Percentiles rank a stretch among this genome's conserved stretches.
These are phyloP conservation scores for Aphanomyces stellatus DNA, from an alignment of 352 stramenopile species.

Conservation along the genomic window DNA sequence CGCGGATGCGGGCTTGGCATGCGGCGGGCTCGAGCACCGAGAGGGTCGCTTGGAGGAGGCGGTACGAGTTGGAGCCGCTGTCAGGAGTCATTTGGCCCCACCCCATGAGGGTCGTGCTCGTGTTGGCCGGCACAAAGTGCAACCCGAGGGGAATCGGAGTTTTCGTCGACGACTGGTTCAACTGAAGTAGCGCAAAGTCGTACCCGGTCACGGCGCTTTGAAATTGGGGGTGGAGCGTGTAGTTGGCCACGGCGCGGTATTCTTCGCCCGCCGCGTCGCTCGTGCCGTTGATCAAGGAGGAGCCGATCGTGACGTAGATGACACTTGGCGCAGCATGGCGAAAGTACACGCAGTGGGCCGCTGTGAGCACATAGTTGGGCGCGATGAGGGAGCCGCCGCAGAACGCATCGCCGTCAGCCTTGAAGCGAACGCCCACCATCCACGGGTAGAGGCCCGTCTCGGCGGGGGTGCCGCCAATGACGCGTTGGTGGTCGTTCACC, in stretches of 20 bases:
- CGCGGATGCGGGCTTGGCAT: neutral
- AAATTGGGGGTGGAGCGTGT: conserved; percentile 41
- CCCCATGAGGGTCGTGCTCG: conserved; percentile 26
- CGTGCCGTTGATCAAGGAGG: conserved; percentile 18
- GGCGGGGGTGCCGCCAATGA: neutral
- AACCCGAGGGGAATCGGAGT: conserved; percentile 28
- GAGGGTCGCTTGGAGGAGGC: conserved; percentile 35
- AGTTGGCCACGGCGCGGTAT: conserved; percentile 36
- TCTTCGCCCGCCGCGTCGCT: conserved; percentile 31
- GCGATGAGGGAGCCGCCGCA: conserved; percentile 60
- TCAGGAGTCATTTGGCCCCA: conserved; percentile 23
- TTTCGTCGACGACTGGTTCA: conserved; percentile 31
- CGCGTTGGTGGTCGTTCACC: neutral
- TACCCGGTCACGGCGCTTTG: conserved; percentile 29
- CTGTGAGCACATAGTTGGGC: conserved; percentile 55
- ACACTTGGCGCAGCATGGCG: conserved; percentile 24
- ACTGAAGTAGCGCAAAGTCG: conserved; percentile 53
- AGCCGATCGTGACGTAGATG: conserved; percentile 22
- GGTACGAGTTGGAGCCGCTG: conserved; percentile 22
- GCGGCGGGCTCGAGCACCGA: conserved; percentile 24
- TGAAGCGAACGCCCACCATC: neutral
- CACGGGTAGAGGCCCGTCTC: neutral
- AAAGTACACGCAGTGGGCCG: conserved; percentile 55
- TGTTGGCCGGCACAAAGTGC: conserved; percentile 35
- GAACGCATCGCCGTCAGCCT: conserved; percentile 33